Conservation (phyloP, 192 early-diverging fungal genomes). For the Coemansia sp. region DNA sequence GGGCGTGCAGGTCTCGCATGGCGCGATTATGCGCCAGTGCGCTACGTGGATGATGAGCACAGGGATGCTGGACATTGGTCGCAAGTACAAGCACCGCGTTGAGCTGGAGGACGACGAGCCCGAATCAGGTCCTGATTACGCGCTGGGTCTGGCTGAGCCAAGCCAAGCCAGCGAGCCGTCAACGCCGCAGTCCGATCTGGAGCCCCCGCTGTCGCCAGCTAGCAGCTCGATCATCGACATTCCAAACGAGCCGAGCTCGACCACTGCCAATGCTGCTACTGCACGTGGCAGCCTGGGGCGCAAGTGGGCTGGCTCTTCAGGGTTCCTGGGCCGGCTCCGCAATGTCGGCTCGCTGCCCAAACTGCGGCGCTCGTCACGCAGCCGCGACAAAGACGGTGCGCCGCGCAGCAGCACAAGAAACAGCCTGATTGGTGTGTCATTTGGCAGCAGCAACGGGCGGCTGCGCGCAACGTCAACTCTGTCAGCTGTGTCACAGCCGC, state of each 20-base stretch:
- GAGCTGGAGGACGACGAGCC: conserved; percentile 39
- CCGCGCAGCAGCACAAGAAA: conserved; percentile 21
- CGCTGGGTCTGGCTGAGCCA: conserved; percentile 19
- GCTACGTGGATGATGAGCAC: conserved; percentile 44
- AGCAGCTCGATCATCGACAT: conserved; percentile 1
- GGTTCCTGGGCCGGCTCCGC: conserved; percentile 44
- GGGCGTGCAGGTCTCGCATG: conserved; percentile 76
- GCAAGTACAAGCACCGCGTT: conserved; percentile 48
- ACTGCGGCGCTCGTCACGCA: conserved; percentile 27
- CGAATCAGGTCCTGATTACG: conserved; percentile 13
- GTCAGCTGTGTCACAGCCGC: conserved; percentile 16
- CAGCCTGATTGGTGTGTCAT: conserved; percentile 19
- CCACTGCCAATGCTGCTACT: background rate
- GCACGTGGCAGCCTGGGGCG: conserved; percentile 31
- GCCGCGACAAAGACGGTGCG: conserved; percentile 12
- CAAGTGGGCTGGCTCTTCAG: conserved; percentile 24
- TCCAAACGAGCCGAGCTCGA: conserved; percentile 7
- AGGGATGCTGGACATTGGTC: conserved; percentile 45
- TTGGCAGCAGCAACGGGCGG: conserved; percentile 14
- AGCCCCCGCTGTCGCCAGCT: conserved; percentile 1
- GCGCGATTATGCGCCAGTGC: conserved; percentile 74
- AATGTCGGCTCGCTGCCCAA: conserved; percentile 43
- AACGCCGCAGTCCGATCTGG: background rate
- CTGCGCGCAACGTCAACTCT: conserved; percentile 28
- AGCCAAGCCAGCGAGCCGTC: conserved; percentile 18